A percentile compares a stretch with the other conserved stretches of the same genome.
Evolutionary conservation across 352 stramenopile species (phyloP).

Genomic region (Pythium coloratum): DNA sequence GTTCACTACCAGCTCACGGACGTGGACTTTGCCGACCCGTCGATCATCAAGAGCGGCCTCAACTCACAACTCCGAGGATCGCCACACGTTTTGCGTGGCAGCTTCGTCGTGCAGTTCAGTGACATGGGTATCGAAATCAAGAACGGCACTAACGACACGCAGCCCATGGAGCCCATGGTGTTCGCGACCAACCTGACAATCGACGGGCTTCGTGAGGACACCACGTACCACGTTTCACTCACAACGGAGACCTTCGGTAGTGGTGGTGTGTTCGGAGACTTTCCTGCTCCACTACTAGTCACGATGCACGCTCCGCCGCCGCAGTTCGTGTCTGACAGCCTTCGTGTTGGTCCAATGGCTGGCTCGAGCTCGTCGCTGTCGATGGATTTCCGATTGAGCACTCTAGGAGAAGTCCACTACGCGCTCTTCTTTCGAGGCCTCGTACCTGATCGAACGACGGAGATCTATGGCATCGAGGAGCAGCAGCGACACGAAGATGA

Average conservation of each 20-base stretch:
- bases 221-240: conserved; percentile 75
- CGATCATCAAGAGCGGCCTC: conserved; percentile 33
- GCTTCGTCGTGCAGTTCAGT: conserved; percentile 35
- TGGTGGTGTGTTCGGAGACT: conserved; percentile 70
- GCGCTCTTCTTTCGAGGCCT: conserved; percentile 69
- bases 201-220: conserved; percentile 36
- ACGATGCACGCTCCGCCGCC: conserved; percentile 56
- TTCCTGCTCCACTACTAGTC: conserved; percentile 68
- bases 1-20: conserved; percentile 79
- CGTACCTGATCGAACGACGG: conserved; percentile 15
- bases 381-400: conserved; percentile 54
- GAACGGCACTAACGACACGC: conserved; percentile 73
- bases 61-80: not conserved
- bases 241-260: conserved; percentile 68
- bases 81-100: conserved; percentile 51
- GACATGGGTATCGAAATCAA: conserved; percentile 68
- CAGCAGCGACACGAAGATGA: conserved; percentile 13
- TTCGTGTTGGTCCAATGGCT: conserved; percentile 37
- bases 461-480: conserved; percentile 18
- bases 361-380: conserved; percentile 51
- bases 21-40: conserved; percentile 74
- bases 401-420: conserved; percentile 76
- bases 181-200: conserved; percentile 66
- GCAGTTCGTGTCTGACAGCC: conserved; percentile 31
- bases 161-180: conserved; percentile 53